Percentiles rank a stretch among this genome's conserved stretches.
These are phyloP conservation scores for Yarrowia bubula DNA, from an alignment of 805 yeast genomes.

Conservation along the genomic window DNA sequence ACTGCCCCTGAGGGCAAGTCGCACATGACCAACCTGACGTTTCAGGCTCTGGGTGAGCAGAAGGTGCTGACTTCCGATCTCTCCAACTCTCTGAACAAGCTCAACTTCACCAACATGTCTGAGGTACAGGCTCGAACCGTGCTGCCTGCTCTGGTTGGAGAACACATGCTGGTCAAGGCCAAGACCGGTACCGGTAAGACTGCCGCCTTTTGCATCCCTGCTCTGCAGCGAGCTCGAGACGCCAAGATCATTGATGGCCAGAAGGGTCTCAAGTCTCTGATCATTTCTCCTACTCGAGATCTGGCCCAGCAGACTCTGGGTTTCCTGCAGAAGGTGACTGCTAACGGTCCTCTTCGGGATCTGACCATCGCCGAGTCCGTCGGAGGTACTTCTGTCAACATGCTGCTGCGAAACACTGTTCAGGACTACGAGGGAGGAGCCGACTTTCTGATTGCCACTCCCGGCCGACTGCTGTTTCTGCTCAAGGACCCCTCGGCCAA, in stretches of 20 bases:
- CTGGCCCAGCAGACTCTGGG: slow-evolving; percentile 77
- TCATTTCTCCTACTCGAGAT: slow-evolving; percentile 89
- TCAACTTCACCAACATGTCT: slow-evolving; percentile 37
- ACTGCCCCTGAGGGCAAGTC: slow-evolving; percentile 13
- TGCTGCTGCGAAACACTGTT: slow-evolving; percentile 36
- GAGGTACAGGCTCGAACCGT: slow-evolving; percentile 43
- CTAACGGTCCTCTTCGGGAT: slow-evolving; percentile 37
- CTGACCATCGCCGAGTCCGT: slow-evolving; percentile 54
- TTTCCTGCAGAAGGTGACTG: slow-evolving; percentile 53
- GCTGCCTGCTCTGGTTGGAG: slow-evolving; percentile 68
- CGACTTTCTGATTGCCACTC: slow-evolving; percentile 78
- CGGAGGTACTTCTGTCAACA: slow-evolving; percentile 55
- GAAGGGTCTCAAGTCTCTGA: slow-evolving; percentile 55
- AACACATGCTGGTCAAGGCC: slow-evolving; percentile 80
- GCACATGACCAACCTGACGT: slow-evolving; percentile 23
- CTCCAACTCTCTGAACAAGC: not conserved
- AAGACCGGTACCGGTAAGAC: slow-evolving; percentile 97
- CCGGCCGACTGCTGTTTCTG: slow-evolving; percentile 76
- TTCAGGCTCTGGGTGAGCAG: slow-evolving; percentile 6
- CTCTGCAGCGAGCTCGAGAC: slow-evolving; percentile 56
- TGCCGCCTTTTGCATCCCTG: slow-evolving; percentile 80
- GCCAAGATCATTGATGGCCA: slow-evolving; percentile 38
- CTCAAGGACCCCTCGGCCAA: slow-evolving; percentile 49
- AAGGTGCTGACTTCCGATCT: slow-evolving; percentile 8
- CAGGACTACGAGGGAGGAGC: slow-evolving; percentile 41